phyloP scores from a whole-genome alignment of 1,284 basidiomycete genomes.

The Malassezia caprae region DNA sequence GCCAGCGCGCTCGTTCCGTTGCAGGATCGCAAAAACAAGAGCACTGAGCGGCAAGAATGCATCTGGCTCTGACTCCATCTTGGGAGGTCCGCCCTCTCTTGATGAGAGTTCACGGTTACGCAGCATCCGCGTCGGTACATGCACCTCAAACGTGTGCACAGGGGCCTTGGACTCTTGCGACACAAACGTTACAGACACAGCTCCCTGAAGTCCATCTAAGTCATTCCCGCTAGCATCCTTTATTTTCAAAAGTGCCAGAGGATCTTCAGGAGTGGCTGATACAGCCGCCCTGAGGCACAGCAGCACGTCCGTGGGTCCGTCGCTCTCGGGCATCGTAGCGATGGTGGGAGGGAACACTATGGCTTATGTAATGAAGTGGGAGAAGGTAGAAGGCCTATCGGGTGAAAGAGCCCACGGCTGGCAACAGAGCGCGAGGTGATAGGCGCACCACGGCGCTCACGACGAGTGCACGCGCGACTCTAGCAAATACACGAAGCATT shows the following conservation, averaged over 20 bases:
- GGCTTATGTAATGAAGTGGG: background rate
- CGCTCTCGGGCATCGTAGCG: conserved; percentile 1
- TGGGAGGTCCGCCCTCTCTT: conserved; percentile 8
- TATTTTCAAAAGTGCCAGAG: conserved; percentile 1
- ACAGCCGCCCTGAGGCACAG: conserved; percentile 8
- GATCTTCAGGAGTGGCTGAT: background rate
- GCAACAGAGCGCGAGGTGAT: conserved; percentile 13
- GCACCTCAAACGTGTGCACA: conserved; percentile 2
- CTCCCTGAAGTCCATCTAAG: background rate
- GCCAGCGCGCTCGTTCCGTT: conserved; percentile 33
- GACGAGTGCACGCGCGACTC: conserved; percentile 11
- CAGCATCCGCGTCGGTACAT: conserved; percentile 20
- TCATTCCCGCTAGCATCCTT: background rate
- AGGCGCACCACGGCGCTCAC: conserved; percentile 9
- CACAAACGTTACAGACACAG: background rate
- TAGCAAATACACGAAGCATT: conserved; percentile 5
- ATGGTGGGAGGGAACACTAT: background rate
- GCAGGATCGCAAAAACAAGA: conserved; percentile 35
- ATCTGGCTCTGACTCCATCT: conserved; percentile 20
- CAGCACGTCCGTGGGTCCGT: conserved; percentile 1
- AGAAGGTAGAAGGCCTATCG: background rate
- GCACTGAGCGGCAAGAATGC: conserved; percentile 35
- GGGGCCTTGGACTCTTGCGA: conserved; percentile 4
- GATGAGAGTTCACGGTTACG: conserved; percentile 17
- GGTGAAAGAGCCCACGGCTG: conserved; percentile 9